A percentile compares a stretch with the other conserved stretches of the same genome.
Conservation (phyloP, 192 early-diverging fungal genomes). For the Piromyces finnis region DNA sequence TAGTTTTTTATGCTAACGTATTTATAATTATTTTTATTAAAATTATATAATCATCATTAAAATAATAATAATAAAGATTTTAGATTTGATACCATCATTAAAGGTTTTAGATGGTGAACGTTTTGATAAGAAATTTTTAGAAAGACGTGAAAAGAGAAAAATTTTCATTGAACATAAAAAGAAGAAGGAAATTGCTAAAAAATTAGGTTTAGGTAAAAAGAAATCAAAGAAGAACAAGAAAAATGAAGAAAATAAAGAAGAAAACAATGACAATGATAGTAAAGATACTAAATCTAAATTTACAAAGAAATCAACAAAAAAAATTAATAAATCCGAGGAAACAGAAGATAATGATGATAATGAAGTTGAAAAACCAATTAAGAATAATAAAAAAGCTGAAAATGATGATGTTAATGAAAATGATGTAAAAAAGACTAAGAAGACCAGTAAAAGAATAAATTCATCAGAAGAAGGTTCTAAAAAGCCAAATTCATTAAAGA, state of each 20-base stretch:
- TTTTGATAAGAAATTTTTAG: conserved; percentile 52
- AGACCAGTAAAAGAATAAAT: not conserved
- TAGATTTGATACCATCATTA: conserved; percentile 36
- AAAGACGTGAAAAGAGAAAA: conserved; percentile 42
- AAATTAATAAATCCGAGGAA: not conserved
- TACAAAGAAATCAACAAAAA: conserved; percentile 7
- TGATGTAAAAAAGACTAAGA: not conserved
- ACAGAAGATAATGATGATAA: too few species aligned
- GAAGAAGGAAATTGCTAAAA: conserved; percentile 19
- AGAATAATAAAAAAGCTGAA: too few species aligned
- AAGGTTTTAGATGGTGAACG: conserved; percentile 54
- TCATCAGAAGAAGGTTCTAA: not conserved
- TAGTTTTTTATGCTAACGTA: too few species aligned
- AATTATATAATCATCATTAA: not conserved
- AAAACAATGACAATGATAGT: not conserved
- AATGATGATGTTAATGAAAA: not conserved
- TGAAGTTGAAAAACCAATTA: not conserved
- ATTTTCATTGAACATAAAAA: conserved; percentile 15
- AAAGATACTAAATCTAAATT: not conserved
- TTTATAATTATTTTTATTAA: not conserved
- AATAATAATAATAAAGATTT: conserved; percentile 16
- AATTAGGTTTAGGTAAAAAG: conserved; percentile 12
- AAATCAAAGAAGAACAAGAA: conserved; percentile 9
- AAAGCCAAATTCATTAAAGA: not conserved
- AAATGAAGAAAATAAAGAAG: conserved; percentile 5